Evolutionary conservation across 148 eudicot species (phyloP).

Genomic region (Suaeda aralocaspica): DNA sequence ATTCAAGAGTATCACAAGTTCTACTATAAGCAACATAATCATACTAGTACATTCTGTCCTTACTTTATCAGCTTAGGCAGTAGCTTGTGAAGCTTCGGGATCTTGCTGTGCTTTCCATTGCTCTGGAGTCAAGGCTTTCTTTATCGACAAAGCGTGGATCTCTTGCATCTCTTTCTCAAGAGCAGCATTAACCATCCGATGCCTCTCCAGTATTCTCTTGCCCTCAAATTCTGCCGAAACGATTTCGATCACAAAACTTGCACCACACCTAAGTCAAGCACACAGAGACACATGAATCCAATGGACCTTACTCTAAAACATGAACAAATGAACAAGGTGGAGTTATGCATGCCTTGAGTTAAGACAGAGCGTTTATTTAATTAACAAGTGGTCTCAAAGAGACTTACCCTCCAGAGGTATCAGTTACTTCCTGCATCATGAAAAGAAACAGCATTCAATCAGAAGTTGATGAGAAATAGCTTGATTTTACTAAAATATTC

Average conservation of each 20-base stretch:
- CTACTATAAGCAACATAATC: neutral
- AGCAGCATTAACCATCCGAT: slow-evolving; percentile 82
- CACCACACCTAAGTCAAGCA: slow-evolving; percentile 60
- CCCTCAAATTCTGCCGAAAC: slow-evolving; percentile 83
- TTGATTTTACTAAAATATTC: neutral
- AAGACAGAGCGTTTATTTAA: too few species aligned
- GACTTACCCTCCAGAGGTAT: slow-evolving; percentile 94
- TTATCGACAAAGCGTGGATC: slow-evolving; percentile 88
- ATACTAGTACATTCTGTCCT: neutral
- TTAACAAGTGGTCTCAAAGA: neutral
- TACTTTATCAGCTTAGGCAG: slow-evolving; percentile 29
- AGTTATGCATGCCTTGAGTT: too few species aligned
- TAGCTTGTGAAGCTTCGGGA: slow-evolving; percentile 48
- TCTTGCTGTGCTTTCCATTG: slow-evolving; percentile 81
- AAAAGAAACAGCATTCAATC: neutral
- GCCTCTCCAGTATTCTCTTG: slow-evolving; percentile 88
- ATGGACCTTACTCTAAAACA: neutral
- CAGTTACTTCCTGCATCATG: slow-evolving; percentile 68
- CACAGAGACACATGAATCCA: neutral
- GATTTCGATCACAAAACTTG: slow-evolving; percentile 67
- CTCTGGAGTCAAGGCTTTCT: slow-evolving; percentile 72
- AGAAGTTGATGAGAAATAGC: slow-evolving; percentile 10
- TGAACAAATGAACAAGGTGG: too few species aligned
- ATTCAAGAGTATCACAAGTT: neutral
- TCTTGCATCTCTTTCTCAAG: slow-evolving; percentile 77